These are phyloP conservation scores for Thielaviopsis populi DNA, from an alignment of 2,329 filamentous ascomycete genomes.

Conservation along the genomic window DNA sequence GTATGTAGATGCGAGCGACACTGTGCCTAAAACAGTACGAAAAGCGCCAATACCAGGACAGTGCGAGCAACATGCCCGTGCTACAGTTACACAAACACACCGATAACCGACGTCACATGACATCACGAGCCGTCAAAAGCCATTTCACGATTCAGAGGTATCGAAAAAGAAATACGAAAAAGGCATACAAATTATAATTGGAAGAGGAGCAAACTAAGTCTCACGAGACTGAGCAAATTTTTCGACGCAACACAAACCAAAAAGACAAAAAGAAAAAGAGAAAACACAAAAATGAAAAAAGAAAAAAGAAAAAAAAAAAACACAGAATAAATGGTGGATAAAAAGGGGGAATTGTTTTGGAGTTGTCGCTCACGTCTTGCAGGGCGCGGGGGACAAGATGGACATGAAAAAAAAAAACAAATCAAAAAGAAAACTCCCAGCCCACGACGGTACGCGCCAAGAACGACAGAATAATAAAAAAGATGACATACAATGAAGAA, in stretches of 20 bases:
- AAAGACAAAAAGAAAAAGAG: not conserved
- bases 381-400: not conserved
- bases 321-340: too few relatives aligned
- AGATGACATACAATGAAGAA: conserved; percentile 5
- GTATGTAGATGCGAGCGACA: not conserved
- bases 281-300: not conserved
- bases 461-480: not conserved
- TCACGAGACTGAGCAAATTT: not conserved
- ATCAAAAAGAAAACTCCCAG: not conserved
- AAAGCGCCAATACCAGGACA: not conserved
- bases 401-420: conserved; percentile 17
- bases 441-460: not conserved
- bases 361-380: not conserved
- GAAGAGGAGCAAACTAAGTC: not conserved
- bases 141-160: not conserved
- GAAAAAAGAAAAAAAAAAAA: not conserved
- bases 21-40: not conserved
- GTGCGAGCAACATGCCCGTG: not conserved
- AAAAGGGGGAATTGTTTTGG: not conserved
- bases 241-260: not conserved
- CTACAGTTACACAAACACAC: not conserved
- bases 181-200: not conserved
- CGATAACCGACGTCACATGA: not conserved
- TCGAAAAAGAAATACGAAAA: not conserved
- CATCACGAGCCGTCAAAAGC: not conserved